Percentiles rank a stretch among this genome's conserved stretches.
Conservation (phyloP, 768 basidiomycete species). For the Hortiboletus flavorubellus region DNA sequence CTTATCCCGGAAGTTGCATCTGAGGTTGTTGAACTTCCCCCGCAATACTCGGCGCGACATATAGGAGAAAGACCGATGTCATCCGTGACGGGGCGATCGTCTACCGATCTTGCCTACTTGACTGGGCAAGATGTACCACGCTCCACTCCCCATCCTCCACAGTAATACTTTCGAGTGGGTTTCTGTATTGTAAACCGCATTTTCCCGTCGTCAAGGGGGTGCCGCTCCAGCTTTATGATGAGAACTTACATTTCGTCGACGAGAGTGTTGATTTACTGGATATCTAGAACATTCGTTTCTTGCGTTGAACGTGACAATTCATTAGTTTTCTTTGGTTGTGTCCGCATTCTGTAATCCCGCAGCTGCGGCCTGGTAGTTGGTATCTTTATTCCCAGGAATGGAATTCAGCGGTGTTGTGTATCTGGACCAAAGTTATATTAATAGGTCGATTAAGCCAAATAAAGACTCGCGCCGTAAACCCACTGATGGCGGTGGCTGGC, state of each 20-base stretch:
- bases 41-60: conserved; percentile 59
- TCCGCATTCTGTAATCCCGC: not conserved
- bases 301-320: conserved; percentile 3
- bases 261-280: not conserved
- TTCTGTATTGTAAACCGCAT: not conserved
- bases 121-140: conserved; percentile 6
- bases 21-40: conserved; percentile 71
- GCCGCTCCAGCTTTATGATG: not conserved
- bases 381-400: not conserved
- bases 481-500: too few species aligned
- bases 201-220: not conserved
- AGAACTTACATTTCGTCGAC: not conserved
- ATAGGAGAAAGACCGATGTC: conserved; percentile 15
- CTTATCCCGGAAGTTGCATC: conserved; percentile 40
- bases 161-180: conserved; percentile 2
- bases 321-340: conserved; percentile 4
- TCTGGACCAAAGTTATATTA: too few species aligned
- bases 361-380: not conserved
- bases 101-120: conserved; percentile 11
- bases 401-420: not conserved
- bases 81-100: conserved; percentile 3
- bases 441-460: too few species aligned
- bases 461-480: too few species aligned
- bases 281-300: conserved; percentile 6
- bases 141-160: conserved; percentile 8